Evolutionary conservation across 345 rosid genomes (phyloP).

Genomic region (Pistacia integerrima): DNA sequence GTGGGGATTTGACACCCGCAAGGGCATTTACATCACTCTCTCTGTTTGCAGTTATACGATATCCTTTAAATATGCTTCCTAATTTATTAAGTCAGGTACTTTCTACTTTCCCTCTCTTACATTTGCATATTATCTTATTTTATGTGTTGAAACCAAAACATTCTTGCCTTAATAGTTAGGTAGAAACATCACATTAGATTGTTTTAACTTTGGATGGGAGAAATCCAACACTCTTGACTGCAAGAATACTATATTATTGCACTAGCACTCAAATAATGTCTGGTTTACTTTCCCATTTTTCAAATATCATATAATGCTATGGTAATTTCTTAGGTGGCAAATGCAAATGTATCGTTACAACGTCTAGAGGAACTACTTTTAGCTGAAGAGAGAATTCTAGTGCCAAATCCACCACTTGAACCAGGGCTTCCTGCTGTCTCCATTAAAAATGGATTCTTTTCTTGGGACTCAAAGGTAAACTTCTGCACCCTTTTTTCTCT

Average conservation of each 20-base stretch:
- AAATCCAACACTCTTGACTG: not conserved
- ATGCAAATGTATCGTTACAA: constrained; percentile 85
- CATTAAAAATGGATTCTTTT: constrained; percentile 76
- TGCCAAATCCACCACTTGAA: constrained; percentile 77
- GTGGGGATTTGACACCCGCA: constrained; percentile 94
- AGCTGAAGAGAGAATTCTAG: constrained; percentile 79
- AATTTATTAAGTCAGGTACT: constrained; percentile 83
- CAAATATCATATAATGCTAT: constrained; percentile 8
- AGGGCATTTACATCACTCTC: constrained; percentile 98
- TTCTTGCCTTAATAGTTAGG: not conserved
- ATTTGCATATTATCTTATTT: not conserved
- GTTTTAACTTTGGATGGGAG: not conserved
- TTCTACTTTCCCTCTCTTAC: constrained; percentile 12
- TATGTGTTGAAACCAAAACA: not conserved
- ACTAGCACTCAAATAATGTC: not conserved
- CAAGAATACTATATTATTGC: not conserved
- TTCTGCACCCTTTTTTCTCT: not conserved
- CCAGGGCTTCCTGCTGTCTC: constrained; percentile 78
- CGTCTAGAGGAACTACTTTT: constrained; percentile 84
- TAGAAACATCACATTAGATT: not conserved
- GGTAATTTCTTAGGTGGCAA: constrained; percentile 64
- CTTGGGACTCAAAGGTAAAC: constrained; percentile 87
- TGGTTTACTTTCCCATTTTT: not conserved
- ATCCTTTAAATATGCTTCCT: constrained; percentile 84
- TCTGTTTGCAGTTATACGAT: constrained; percentile 74